A percentile compares a stretch with the other conserved stretches of the same genome.
Evolutionary conservation across 176 grass and related monocot species (phyloP).

Genomic region (Phoenix dactylifera): DNA sequence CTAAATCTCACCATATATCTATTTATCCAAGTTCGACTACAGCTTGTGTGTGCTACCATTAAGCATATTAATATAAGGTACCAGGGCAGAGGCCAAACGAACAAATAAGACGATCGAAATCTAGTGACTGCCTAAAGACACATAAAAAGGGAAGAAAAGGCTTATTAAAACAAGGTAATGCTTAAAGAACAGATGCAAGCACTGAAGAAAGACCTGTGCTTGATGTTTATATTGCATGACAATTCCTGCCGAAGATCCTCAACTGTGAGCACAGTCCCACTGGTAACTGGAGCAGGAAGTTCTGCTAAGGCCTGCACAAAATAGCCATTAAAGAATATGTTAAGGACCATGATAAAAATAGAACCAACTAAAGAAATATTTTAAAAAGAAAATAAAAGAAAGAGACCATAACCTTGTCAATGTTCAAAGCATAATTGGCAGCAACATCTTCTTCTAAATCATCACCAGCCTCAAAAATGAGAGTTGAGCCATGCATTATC

Average conservation of each 20-base stretch:
- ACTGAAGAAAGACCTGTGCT: constrained; percentile 56
- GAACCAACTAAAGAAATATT: neutral
- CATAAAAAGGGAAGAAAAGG: constrained; percentile 1
- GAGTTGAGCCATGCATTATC: constrained; percentile 62
- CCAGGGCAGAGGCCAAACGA: no score
- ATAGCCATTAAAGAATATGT: neutral
- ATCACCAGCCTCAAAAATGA: constrained; percentile 91
- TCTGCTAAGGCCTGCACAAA: constrained; percentile 56
- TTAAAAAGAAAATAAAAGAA: neutral
- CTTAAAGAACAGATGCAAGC: neutral
- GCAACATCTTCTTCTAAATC: constrained; percentile 68
- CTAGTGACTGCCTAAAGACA: no score
- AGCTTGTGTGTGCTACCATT: no score
- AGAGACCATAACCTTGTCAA: constrained; percentile 61
- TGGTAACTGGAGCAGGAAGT: constrained; percentile 80
- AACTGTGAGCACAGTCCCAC: constrained; percentile 62
- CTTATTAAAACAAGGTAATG: neutral
- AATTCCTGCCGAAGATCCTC: constrained; percentile 96
- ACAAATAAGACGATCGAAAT: no score
- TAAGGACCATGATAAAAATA: constrained; percentile 1
- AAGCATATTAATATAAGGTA: no score
- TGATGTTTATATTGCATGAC: constrained; percentile 89
- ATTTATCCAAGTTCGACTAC: no score
- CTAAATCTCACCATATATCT: no score
- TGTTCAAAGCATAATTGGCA: constrained; percentile 66